Conservation (phyloP, 2,329 filamentous ascomycete genomes). For the Elsinoe fawcettii region DNA sequence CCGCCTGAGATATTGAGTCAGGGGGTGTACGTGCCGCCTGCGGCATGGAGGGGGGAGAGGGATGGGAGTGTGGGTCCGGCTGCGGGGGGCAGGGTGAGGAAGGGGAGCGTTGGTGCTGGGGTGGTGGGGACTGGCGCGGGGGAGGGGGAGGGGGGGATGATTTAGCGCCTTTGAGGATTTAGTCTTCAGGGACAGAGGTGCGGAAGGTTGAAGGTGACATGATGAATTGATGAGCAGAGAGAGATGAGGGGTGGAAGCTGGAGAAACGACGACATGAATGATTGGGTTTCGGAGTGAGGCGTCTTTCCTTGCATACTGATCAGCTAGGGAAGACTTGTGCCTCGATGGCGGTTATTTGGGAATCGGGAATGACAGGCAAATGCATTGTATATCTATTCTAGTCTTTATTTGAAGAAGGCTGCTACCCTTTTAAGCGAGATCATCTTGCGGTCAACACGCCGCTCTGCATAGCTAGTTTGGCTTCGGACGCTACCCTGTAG, state of each 20-base stretch:
- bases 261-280: too few species aligned
- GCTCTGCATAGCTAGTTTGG: constrained; percentile 5
- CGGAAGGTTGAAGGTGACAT: too few species aligned
- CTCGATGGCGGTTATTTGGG: background rate
- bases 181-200: too few species aligned
- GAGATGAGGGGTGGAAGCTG: too few species aligned
- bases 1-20: constrained; percentile 39
- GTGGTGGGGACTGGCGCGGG: too few species aligned
- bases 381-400: constrained; percentile 1
- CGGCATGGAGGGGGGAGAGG: background rate
- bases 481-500: background rate
- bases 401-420: background rate
- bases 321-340: constrained; percentile 1
- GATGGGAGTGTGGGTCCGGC: background rate
- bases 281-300: background rate
- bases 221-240: too few species aligned
- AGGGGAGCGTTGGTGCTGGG: background rate
- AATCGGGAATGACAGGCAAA: background rate
- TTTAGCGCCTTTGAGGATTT: too few species aligned
- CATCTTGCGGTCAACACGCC: background rate
- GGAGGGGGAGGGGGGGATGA: background rate
- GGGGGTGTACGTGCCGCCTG: constrained; percentile 30
- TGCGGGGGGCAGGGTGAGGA: background rate
- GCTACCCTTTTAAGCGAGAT: constrained; percentile 4
- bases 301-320: background rate